Evolutionary conservation across 805 yeast species (phyloP), one percentile per base, ranked within the genome.

Genomic region (Kodamaea restingae): DNA sequence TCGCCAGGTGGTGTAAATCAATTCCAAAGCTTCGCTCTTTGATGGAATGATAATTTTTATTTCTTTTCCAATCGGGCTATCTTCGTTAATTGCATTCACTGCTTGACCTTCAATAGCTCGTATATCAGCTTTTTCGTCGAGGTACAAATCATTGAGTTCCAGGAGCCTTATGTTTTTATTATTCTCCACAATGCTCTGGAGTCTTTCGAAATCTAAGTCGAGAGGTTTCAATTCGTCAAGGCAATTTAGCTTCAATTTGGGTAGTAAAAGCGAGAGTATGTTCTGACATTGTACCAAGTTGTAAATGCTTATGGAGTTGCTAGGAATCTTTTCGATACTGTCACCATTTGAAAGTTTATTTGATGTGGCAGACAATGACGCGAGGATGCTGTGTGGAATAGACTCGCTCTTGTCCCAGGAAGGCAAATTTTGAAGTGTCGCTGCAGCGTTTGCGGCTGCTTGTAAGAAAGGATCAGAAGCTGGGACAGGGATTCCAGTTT

Each of bases 1-100:
- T 45, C 80, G 78, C 95, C 95, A 88, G 1, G 90, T 83, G 32
- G 81, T 76, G 43, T 78, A 76, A 15, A 88, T 80, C 44, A 88
- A 68, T 47, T 76, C 77, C 26, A 85, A 58, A 0, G 95, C 91
- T 18, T 75, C 73, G 24, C 78, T 81, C 52, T 84, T 80, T 1
- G 90, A 77, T 0, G 96, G 96, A 26, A 88, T 62, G 7, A 84
- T 76, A 44, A 82, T 72, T 45, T 72, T 78, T 47, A 84, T 71
- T 50, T 81, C 88, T 39, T 66, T 59, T 4, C 54, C 58, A 4
- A 47, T 26, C 32, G 51, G 42, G 12, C 30, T 27, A 8, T 60
- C 65, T 22, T 60, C 65, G n/a, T 38, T 11, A 2, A 11, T 12
- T n/a, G 35, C 15, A 7, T 18, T 18, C 35, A 35, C 25, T n/a